These are phyloP conservation scores for Benincasa hispida DNA, from an alignment of 306 rosid species.

Conservation along the genomic window DNA sequence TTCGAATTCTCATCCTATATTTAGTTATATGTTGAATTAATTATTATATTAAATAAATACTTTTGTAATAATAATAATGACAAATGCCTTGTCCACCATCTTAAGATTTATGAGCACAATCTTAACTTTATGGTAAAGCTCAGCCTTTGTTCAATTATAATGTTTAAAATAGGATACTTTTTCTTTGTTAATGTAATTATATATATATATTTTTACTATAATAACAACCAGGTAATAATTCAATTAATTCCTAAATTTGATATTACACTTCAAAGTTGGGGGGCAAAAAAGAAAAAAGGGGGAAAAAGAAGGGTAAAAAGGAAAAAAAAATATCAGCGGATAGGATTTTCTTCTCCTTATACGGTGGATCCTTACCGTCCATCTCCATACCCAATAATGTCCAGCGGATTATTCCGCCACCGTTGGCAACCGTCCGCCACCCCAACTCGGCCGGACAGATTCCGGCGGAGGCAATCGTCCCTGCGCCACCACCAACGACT, in stretches of 20 bases:
- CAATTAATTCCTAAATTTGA: neutral
- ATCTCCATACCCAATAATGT: neutral
- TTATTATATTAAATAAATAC: too few species aligned
- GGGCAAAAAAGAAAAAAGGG: neutral
- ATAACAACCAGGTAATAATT: neutral
- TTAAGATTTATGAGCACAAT: neutral
- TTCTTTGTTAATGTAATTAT: neutral
- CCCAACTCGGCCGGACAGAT: slow-evolving; percentile 5
- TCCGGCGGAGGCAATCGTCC: slow-evolving; percentile 26
- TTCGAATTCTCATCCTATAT: too few species aligned
- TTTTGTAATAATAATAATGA: too few species aligned
- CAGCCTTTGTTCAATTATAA: neutral
- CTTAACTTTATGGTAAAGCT: too few species aligned
- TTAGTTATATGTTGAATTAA: too few species aligned
- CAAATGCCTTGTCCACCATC: neutral
- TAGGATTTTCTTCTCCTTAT: neutral
- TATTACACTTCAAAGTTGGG: neutral
- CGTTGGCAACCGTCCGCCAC: slow-evolving; percentile 13
- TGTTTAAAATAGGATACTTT: neutral
- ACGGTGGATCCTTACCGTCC: neutral
- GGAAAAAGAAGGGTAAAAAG: neutral
- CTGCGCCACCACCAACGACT: slow-evolving; percentile 33
- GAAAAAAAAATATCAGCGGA: neutral
- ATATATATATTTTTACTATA: neutral
- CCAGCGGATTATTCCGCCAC: slow-evolving; percentile 8